These are phyloP conservation scores for Alliaria petiolata DNA, from an alignment of 345 rosid species.

Conservation along the genomic window DNA sequence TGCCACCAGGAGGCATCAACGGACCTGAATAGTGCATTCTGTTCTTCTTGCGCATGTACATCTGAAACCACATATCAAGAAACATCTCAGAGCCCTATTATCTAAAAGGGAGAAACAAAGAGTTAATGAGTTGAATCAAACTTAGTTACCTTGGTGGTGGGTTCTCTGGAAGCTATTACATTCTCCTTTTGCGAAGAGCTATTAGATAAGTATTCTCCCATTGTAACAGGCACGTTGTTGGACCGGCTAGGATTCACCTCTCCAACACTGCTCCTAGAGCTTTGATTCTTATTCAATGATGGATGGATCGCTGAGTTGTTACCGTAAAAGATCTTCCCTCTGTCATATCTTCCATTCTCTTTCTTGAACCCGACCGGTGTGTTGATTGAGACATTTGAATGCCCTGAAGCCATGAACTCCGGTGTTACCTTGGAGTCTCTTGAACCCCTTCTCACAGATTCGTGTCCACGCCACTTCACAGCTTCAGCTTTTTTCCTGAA, in stretches of 20 bases:
- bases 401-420: constrained; percentile 56
- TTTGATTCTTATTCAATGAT: constrained; percentile 25
- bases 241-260: constrained; percentile 37
- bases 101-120: background rate
- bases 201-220: constrained; percentile 33
- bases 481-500: constrained; percentile 63
- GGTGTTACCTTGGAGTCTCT: constrained; percentile 55
- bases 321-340: constrained; percentile 38
- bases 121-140: background rate
- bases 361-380: constrained; percentile 37
- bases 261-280: constrained; percentile 29
- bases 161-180: constrained; percentile 16
- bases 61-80: constrained; percentile 41
- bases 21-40: constrained; percentile 91
- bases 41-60: constrained; percentile 55
- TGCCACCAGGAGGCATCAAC: constrained; percentile 83
- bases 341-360: constrained; percentile 39
- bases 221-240: constrained; percentile 21
- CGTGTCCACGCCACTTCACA: constrained; percentile 56
- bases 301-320: constrained; percentile 58
- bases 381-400: constrained; percentile 39
- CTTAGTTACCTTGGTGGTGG: constrained; percentile 40
- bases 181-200: constrained; percentile 32
- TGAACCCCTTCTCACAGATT: constrained; percentile 59
- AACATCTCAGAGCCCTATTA: background rate